Conservation (phyloP, 176 grass and related monocot species). For the Rhipidocladum racemiflorum region DNA sequence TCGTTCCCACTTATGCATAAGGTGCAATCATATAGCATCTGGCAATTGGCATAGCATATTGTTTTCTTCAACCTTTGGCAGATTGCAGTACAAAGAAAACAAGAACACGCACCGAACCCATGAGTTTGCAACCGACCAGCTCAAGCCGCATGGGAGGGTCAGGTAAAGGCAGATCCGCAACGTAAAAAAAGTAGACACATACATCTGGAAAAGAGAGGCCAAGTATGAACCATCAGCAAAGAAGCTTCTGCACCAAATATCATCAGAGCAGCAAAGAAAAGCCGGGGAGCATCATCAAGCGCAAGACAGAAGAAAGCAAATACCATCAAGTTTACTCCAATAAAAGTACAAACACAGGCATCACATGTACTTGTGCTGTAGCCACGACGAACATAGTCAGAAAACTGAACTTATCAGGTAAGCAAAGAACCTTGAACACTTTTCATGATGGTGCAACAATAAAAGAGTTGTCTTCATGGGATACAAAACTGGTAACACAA, state of each 20-base stretch:
- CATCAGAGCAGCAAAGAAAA: slow-evolving; percentile 17
- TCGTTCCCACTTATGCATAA: background rate
- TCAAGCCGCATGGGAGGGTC: background rate
- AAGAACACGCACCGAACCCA: background rate
- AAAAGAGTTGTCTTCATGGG: background rate
- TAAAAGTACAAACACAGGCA: slow-evolving; percentile 12
- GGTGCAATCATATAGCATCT: background rate
- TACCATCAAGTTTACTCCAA: background rate
- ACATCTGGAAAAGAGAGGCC: background rate
- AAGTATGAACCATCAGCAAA: background rate
- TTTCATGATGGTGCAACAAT: background rate
- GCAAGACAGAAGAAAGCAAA: slow-evolving; percentile 29
- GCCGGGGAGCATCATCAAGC: slow-evolving; percentile 21
- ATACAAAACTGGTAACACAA: slow-evolving; percentile 1
- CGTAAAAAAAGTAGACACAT: background rate
- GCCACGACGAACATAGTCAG: background rate
- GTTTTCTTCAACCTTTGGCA: background rate
- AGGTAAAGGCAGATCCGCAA: background rate
- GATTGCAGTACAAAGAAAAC: background rate
- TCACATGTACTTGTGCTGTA: slow-evolving; percentile 11
- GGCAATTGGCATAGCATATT: background rate
- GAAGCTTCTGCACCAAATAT: slow-evolving; percentile 16
- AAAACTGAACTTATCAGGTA: background rate
- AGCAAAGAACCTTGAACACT: slow-evolving; percentile 19
- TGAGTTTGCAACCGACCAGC: background rate